Conservation (phyloP, 176 grass and related monocot genomes). For the Oropetium thomaeum region DNA sequence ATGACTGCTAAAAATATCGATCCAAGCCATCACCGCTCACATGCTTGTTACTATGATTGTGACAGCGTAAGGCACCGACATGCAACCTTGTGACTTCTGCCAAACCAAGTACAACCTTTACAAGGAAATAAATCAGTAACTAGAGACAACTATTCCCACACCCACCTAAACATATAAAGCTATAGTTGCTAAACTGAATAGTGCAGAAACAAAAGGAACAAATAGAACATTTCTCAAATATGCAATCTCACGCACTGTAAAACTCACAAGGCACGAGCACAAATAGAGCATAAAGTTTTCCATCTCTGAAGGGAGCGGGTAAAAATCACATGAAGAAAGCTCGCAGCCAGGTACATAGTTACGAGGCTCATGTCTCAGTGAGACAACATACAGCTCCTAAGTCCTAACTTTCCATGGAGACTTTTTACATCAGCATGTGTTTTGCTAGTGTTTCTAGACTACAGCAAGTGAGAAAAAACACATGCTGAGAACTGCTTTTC, state of each 20-base stretch:
- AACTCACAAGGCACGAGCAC: not conserved
- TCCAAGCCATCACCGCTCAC: not conserved
- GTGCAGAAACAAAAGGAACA: not conserved
- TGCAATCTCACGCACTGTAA: not conserved
- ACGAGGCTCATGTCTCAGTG: not conserved
- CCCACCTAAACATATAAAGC: not conserved
- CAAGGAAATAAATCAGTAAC: not conserved
- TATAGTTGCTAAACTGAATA: not conserved
- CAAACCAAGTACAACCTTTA: not conserved
- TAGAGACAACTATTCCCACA: not conserved
- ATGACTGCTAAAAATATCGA: not conserved
- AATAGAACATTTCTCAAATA: not conserved
- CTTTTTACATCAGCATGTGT: constrained; percentile 43
- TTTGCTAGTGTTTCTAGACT: not conserved
- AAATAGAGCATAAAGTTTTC: not conserved
- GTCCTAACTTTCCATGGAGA: not conserved
- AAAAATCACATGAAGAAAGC: not conserved
- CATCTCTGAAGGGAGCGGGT: not conserved
- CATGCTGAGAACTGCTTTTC: constrained; percentile 12
- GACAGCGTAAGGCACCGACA: not conserved
- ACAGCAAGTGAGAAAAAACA: not conserved
- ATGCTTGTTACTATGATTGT: not conserved
- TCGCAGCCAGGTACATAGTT: constrained; percentile 11
- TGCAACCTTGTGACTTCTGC: not conserved
- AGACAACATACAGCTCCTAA: constrained; percentile 7